Conservation (phyloP, 2,329 filamentous ascomycete genomes). For the Nakataea oryzae region DNA sequence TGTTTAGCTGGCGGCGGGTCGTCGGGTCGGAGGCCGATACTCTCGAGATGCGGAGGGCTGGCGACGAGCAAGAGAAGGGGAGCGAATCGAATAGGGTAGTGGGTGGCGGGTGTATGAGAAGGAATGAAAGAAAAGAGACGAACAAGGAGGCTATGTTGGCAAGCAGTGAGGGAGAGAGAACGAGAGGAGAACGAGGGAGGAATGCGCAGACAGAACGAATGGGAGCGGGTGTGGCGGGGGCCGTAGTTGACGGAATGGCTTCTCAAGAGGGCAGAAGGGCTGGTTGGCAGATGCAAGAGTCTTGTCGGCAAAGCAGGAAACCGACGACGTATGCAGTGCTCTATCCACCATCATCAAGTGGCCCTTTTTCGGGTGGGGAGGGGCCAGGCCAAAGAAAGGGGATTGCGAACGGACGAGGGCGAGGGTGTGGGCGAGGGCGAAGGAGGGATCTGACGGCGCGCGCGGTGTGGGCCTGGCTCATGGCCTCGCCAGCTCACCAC, state of each 20-base stretch:
- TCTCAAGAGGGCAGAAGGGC: neutral
- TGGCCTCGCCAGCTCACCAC: neutral
- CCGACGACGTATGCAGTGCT: constrained; percentile 5
- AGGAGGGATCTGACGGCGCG: neutral
- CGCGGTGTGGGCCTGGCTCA: neutral
- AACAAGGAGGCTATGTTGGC: neutral
- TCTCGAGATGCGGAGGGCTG: neutral
- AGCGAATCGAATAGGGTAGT: constrained; percentile 3
- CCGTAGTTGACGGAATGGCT: constrained; percentile 8
- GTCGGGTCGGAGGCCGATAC: neutral
- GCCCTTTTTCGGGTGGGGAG: constrained; percentile 1
- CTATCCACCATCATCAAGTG: constrained; percentile 3
- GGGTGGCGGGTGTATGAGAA: constrained; percentile 1
- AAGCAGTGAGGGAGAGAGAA: neutral
- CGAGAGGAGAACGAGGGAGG: constrained; percentile 2
- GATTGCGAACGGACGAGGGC: neutral
- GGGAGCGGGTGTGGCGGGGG: neutral
- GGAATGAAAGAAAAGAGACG: neutral
- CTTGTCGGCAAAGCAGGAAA: neutral
- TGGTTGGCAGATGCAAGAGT: neutral
- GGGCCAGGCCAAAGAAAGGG: neutral
- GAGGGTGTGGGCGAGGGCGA: neutral
- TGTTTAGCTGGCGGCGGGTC: neutral
- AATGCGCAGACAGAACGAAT: constrained; percentile 3
- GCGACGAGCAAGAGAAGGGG: neutral